Evolutionary conservation across 2,329 filamentous ascomycete species (phyloP).

Genomic region (Calonectria multiphialidica): DNA sequence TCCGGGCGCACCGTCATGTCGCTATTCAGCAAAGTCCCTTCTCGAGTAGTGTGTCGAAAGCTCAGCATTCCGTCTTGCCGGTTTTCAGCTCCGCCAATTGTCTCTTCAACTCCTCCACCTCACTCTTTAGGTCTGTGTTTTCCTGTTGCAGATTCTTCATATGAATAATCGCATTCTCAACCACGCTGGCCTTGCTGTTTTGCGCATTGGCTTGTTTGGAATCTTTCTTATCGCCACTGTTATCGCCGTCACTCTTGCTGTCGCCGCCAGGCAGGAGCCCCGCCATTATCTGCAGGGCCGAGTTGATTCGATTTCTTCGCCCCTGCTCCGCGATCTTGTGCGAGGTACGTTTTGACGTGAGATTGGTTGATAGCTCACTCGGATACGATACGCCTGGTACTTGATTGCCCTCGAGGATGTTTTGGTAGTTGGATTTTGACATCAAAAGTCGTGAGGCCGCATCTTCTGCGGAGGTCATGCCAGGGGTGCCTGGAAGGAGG

Average conservation of each 20-base stretch:
- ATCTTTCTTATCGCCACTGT: constrained; percentile 60
- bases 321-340: constrained; percentile 99
- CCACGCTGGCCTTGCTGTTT: constrained; percentile 94
- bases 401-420: constrained; percentile 92
- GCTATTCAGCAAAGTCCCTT: constrained; percentile 4
- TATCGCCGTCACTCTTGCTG: constrained; percentile 54
- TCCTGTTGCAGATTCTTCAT: constrained; percentile 88
- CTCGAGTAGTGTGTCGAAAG: neutral
- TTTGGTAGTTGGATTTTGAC: constrained; percentile 98
- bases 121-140: constrained; percentile 75
- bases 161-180: constrained; percentile 97
- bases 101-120: constrained; percentile 56
- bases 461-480: constrained; percentile 66
- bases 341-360: constrained; percentile 96
- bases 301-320: constrained; percentile 93
- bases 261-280: constrained; percentile 77
- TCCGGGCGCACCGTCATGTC: neutral
- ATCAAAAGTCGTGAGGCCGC: constrained; percentile 82
- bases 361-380: constrained; percentile 88
- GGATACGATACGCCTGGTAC: constrained; percentile 93
- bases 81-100: constrained; percentile 46
- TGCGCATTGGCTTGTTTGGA: constrained; percentile 66
- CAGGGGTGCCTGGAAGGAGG: constrained; percentile 74
- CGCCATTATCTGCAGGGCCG: constrained; percentile 91
- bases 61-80: constrained; percentile 24